A percentile compares a stretch with the other conserved stretches of the same genome.
phyloP scores from a whole-genome alignment of 2,329 filamentous ascomycete species.

The Xylariaceae sp. region DNA sequence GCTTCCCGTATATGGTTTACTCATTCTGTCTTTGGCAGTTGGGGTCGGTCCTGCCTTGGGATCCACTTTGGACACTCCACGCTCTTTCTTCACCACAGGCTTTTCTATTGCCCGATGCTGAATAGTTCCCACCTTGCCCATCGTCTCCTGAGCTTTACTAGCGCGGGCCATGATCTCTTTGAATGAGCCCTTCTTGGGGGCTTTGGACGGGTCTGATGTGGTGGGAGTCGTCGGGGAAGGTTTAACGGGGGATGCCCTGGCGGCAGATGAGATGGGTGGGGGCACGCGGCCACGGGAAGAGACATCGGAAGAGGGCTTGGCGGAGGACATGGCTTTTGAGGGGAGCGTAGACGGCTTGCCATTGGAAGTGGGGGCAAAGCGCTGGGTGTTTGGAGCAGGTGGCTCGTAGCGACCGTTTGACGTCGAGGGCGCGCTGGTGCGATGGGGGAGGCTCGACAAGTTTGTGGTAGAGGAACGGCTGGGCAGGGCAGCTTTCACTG shows the following conservation, averaged over 20 bases:
- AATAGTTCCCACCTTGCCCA: conserved; percentile 64
- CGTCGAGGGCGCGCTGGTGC: conserved; percentile 22
- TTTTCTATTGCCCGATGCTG: conserved; percentile 72
- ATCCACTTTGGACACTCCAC: conserved; percentile 43
- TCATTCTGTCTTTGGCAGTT: conserved; percentile 29
- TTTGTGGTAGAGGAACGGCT: conserved; percentile 21
- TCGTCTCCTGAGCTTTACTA: conserved; percentile 58
- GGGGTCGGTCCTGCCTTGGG: conserved; percentile 29
- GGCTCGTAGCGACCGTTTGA: conserved; percentile 26
- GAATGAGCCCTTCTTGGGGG: conserved; percentile 69
- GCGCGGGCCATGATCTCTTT: conserved; percentile 71
- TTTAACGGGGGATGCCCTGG: conserved; percentile 23
- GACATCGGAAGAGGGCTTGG: background rate
- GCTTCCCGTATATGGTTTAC: conserved; percentile 25
- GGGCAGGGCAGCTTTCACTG: conserved; percentile 21
- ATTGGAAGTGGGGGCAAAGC: conserved; percentile 16
- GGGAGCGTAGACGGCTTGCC: conserved; percentile 12
- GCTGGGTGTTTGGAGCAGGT: conserved; percentile 19
- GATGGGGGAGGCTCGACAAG: conserved; percentile 28
- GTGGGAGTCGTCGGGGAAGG: conserved; percentile 27
- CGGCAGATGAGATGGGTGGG: conserved; percentile 11
- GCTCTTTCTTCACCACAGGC: conserved; percentile 52
- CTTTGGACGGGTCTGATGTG: conserved; percentile 30
- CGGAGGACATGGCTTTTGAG: conserved; percentile 3
- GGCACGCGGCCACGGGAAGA: conserved; percentile 4